phyloP scores from a whole-genome alignment of 371 early-diverging fungal species.

The Apophysomyces elegans region DNA sequence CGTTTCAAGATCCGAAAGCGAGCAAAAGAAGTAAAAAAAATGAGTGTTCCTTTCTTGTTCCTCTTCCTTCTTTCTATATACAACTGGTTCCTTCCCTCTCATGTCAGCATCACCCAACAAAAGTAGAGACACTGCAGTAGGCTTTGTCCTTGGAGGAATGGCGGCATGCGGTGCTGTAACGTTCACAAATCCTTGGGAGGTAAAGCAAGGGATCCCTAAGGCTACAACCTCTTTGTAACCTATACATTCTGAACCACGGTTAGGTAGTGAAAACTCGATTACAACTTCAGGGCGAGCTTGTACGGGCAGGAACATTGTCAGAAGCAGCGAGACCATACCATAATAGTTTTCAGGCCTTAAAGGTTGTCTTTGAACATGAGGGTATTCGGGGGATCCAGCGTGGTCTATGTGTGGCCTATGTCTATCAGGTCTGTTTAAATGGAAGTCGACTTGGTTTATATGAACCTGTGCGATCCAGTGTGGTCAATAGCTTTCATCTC shows the following conservation, averaged over 20 bases:
- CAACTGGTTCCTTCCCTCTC: background rate
- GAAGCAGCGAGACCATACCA: conserved; percentile 70
- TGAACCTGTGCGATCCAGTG: conserved; percentile 66
- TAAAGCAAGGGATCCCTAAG: conserved; percentile 29
- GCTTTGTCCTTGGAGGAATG: conserved; percentile 77
- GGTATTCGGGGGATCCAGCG: conserved; percentile 89
- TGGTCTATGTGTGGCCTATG: conserved; percentile 91
- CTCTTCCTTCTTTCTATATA: background rate
- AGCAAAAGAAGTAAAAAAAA: background rate
- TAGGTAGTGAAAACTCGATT: conserved; percentile 95
- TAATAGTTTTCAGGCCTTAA: conserved; percentile 79
- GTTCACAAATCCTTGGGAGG: conserved; percentile 94
- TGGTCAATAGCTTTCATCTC: conserved; percentile 27
- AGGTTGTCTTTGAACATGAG: conserved; percentile 79
- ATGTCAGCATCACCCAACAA: conserved; percentile 18
- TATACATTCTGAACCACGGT: background rate
- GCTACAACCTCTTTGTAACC: too few species aligned
- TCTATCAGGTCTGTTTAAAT: conserved; percentile 92
- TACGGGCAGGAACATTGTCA: conserved; percentile 51
- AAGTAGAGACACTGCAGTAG: conserved; percentile 41
- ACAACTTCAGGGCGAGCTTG: conserved; percentile 94
- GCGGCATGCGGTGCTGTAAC: conserved; percentile 94
- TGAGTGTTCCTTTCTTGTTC: background rate
- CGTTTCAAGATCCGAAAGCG: background rate
- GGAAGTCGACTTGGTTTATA: conserved; percentile 92